A percentile compares a stretch with the other conserved stretches of the same genome.
Evolutionary conservation across 768 basidiomycete genomes (phyloP).

Genomic region (Scleroderma citrinum): DNA sequence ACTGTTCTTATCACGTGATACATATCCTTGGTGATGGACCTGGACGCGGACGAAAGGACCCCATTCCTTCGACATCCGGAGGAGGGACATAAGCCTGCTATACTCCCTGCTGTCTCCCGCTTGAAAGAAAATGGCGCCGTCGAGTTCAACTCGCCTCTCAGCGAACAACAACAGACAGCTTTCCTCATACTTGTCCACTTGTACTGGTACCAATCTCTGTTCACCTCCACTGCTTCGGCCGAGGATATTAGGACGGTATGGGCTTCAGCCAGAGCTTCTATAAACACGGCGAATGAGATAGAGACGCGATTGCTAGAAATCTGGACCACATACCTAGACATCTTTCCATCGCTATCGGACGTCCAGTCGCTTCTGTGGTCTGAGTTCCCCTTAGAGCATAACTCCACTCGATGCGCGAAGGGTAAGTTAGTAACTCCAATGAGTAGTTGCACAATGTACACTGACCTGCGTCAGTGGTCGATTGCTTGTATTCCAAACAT

Average conservation of each 20-base stretch:
- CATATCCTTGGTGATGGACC: background rate
- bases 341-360: constrained; percentile 34
- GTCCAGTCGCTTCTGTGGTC: constrained; percentile 47
- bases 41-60: constrained; percentile 3
- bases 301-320: constrained; percentile 29
- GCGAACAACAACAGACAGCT: constrained; percentile 3
- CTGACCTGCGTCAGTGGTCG: constrained; percentile 7
- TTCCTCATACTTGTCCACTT: constrained; percentile 4
- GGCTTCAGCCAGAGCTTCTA: background rate
- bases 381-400: constrained; percentile 32
- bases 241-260: background rate
- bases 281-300: constrained; percentile 15
- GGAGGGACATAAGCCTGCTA: background rate
- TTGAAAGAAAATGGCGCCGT: background rate
- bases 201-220: constrained; percentile 1
- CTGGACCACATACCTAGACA: constrained; percentile 40
- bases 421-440: background rate
- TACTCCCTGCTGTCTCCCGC: constrained; percentile 5
- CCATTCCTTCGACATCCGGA: background rate
- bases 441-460: background rate
- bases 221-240: background rate
- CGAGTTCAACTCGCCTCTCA: background rate
- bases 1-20: background rate
- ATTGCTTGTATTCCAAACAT: constrained; percentile 31
- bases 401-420: background rate